Evolutionary conservation across 768 basidiomycete species (phyloP).

Genomic region (Obba rivulosa): DNA sequence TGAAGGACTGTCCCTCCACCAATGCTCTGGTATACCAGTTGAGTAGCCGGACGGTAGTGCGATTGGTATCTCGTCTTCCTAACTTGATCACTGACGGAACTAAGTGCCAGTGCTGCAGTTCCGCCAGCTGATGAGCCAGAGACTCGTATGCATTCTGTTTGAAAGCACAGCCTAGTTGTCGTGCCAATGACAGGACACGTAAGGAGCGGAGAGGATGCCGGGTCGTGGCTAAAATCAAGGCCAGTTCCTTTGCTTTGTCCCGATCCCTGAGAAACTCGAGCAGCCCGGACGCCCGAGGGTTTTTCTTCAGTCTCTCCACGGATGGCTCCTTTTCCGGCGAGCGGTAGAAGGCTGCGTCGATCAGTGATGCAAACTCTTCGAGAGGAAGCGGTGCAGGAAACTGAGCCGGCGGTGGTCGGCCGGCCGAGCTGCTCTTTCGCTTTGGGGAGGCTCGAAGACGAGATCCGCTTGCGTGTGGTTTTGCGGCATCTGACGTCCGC

Average conservation of each 20-base stretch:
- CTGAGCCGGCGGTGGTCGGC: no score
- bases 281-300: background rate
- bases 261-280: slow-evolving; percentile 11
- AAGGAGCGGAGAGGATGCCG: slow-evolving; percentile 36
- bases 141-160: slow-evolving; percentile 55
- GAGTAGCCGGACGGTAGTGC: slow-evolving; percentile 50
- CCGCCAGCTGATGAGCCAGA: slow-evolving; percentile 45
- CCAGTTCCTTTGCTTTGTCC: slow-evolving; percentile 22
- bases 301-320: slow-evolving; percentile 1
- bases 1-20: slow-evolving; percentile 48
- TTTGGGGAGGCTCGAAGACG: no score
- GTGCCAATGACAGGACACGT: slow-evolving; percentile 42
- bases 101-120: slow-evolving; percentile 41
- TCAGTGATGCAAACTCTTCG: background rate
- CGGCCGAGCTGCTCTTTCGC: no score
- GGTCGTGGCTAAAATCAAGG: slow-evolving; percentile 28
- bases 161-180: slow-evolving; percentile 42
- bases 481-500: no score
- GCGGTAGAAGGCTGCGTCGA: slow-evolving; percentile 5
- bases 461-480: no score
- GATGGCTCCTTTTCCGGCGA: background rate
- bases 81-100: slow-evolving; percentile 44
- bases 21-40: slow-evolving; percentile 67
- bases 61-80: slow-evolving; percentile 44
- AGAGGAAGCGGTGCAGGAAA: no score